These are phyloP conservation scores for Phytophthora citrophthora DNA, from an alignment of 352 stramenopile genomes.

Conservation along the genomic window DNA sequence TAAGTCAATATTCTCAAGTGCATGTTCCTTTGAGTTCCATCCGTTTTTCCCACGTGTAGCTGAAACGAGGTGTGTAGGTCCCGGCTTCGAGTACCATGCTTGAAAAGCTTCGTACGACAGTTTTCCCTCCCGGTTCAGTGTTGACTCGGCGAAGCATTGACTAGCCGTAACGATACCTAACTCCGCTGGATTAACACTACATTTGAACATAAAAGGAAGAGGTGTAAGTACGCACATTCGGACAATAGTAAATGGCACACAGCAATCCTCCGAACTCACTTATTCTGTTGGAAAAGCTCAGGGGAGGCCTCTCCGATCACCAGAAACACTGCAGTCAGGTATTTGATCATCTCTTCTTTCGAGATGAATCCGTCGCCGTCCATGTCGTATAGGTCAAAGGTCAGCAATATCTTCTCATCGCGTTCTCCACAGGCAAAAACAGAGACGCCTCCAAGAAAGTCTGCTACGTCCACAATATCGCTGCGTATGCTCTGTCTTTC, in stretches of 20 bases:
- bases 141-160: constrained; percentile 80
- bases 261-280: constrained; percentile 39
- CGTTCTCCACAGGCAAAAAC: constrained; percentile 83
- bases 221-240: constrained; percentile 1
- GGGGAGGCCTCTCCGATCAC: constrained; percentile 76
- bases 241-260: not conserved
- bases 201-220: not conserved
- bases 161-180: constrained; percentile 70
- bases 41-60: constrained; percentile 9
- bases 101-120: constrained; percentile 80
- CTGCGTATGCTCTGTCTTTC: constrained; percentile 45
- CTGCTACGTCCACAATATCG: constrained; percentile 78
- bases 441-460: constrained; percentile 84
- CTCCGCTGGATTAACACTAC: constrained; percentile 66
- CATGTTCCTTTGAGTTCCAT: constrained; percentile 14
- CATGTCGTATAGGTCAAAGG: constrained; percentile 88
- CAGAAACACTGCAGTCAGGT: constrained; percentile 85
- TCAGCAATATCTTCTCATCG: constrained; percentile 85
- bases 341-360: constrained; percentile 87
- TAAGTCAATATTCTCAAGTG: constrained; percentile 25
- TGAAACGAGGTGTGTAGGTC: constrained; percentile 49
- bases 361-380: constrained; percentile 88
- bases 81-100: constrained; percentile 80
- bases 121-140: constrained; percentile 65
- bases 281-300: constrained; percentile 75